Percentiles rank a stretch among this genome's conserved stretches.
Evolutionary conservation across 768 basidiomycete genomes (phyloP).

Genomic region (Lactifluus piperatus): DNA sequence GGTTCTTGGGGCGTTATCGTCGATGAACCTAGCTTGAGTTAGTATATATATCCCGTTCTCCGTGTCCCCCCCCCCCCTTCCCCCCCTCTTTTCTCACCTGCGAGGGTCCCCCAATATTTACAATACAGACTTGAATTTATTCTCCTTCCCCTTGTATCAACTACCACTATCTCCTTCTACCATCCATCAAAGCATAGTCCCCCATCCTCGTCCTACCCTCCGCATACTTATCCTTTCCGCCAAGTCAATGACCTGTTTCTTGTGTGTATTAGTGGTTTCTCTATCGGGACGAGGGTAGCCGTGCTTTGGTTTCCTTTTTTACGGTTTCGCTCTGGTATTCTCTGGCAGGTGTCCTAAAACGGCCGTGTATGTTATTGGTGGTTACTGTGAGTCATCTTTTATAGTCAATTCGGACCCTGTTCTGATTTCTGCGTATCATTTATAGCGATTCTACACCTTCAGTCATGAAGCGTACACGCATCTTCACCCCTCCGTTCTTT

Average conservation of each 20-base stretch:
- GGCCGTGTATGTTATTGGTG: constrained; percentile 18
- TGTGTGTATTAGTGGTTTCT: constrained; percentile 15
- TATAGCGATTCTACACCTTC: background rate
- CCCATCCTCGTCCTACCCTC: constrained; percentile 4
- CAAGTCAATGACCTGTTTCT: constrained; percentile 18
- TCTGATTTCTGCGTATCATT: background rate
- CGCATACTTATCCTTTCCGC: constrained; percentile 15
- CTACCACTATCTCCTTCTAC: constrained; percentile 16
- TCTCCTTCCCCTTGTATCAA: constrained; percentile 19
- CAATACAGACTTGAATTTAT: constrained; percentile 12
- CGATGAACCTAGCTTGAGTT: constrained; percentile 7
- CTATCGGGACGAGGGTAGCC: constrained; percentile 10
- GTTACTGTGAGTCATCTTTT: constrained; percentile 11
- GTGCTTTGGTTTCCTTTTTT: constrained; percentile 7
- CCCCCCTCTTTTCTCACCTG: background rate
- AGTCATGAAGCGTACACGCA: background rate
- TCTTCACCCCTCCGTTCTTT: no score
- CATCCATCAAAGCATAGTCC: constrained; percentile 1
- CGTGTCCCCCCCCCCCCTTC: background rate
- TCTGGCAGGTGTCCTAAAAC: constrained; percentile 1
- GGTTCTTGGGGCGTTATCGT: constrained; percentile 34
- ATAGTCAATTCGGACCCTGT: background rate
- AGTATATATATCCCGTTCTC: constrained; percentile 5
- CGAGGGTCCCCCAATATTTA: constrained; percentile 4
- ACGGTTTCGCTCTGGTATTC: constrained; percentile 3